A percentile compares a stretch with the other conserved stretches of the same genome.
Conservation (phyloP, 192 early-diverging fungal genomes). For the Hyaloraphidium curvatum region DNA sequence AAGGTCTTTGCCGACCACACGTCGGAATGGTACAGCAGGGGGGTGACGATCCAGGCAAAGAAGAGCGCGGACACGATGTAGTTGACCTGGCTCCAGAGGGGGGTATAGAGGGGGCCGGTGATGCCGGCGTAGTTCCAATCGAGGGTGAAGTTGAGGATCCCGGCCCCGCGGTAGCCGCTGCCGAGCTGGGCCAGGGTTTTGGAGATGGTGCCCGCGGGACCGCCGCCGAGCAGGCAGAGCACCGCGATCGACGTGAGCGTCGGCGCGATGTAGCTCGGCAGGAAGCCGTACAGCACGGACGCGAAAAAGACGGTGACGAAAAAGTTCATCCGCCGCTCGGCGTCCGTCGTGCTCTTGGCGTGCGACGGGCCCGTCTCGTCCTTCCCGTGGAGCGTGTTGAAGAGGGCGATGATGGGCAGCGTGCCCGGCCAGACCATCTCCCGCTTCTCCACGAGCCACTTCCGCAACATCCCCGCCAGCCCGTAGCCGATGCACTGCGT, state of each 20-base stretch:
- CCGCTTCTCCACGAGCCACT: conserved; percentile 66
- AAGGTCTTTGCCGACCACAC: conserved; percentile 14
- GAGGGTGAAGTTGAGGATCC: conserved; percentile 31
- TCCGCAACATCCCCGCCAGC: conserved; percentile 48
- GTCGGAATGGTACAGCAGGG: conserved; percentile 15
- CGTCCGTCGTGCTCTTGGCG: conserved; percentile 17
- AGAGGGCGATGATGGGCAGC: conserved; percentile 54
- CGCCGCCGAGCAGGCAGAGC: conserved; percentile 18
- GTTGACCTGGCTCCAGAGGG: too few species aligned
- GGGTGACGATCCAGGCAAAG: conserved; percentile 54
- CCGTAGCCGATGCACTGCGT: conserved; percentile 36
- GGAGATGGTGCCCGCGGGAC: conserved; percentile 2
- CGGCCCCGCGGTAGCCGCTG: conserved; percentile 24
- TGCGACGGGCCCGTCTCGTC: not conserved
- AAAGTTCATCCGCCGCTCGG: conserved; percentile 13
- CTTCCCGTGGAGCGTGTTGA: conserved; percentile 47
- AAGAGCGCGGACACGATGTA: too few species aligned
- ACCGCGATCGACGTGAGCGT: conserved; percentile 25
- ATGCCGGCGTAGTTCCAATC: conserved; percentile 28
- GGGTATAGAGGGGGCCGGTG: not conserved
- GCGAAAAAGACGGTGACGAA: conserved; percentile 31
- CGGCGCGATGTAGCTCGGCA: conserved; percentile 33
- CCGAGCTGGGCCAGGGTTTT: not conserved
- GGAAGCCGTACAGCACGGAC: conserved; percentile 33
- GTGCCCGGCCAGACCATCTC: conserved; percentile 76